Conservation (phyloP, 305 asterid genomes). For the Petunia hybrid region DNA sequence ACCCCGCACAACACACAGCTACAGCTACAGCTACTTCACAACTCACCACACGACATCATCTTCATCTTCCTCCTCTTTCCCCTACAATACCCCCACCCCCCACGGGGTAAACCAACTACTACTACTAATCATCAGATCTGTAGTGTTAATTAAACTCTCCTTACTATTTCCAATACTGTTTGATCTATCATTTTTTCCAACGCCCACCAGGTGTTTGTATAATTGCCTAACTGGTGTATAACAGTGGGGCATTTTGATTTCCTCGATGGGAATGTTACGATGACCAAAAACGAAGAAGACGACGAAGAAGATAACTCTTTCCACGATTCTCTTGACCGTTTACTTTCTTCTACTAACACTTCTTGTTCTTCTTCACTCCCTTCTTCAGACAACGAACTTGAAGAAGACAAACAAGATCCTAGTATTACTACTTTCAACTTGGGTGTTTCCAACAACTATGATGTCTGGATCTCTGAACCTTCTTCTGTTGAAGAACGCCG, state of each 20-base stretch:
- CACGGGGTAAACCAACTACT: not conserved
- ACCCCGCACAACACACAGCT: conserved; percentile 15
- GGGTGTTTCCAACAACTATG: conserved; percentile 65
- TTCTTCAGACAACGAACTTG: conserved; percentile 55
- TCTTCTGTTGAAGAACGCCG: conserved; percentile 94
- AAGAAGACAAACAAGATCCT: conserved; percentile 54
- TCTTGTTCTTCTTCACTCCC: conserved; percentile 83
- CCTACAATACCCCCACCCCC: not conserved
- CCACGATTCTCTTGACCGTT: conserved; percentile 91
- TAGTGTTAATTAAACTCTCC: no score
- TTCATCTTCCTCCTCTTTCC: conserved; percentile 25
- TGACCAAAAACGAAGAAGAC: conserved; percentile 60
- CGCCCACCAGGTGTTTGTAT: conserved; percentile 35
- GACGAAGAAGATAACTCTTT: conserved; percentile 70
- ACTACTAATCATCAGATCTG: not conserved
- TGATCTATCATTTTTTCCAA: not conserved
- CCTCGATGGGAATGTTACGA: conserved; percentile 38
- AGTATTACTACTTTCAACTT: conserved; percentile 29
- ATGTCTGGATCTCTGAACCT: conserved; percentile 93
- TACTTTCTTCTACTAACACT: conserved; percentile 84
- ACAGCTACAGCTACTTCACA: conserved; percentile 28
- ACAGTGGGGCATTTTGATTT: conserved; percentile 34
- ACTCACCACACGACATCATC: conserved; percentile 33
- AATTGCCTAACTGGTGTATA: not conserved
- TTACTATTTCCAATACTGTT: not conserved